Percentiles rank a stretch among this genome's conserved stretches.
phyloP scores from a whole-genome alignment of 257 asterid species.

The Ophiorrhiza pumila region DNA sequence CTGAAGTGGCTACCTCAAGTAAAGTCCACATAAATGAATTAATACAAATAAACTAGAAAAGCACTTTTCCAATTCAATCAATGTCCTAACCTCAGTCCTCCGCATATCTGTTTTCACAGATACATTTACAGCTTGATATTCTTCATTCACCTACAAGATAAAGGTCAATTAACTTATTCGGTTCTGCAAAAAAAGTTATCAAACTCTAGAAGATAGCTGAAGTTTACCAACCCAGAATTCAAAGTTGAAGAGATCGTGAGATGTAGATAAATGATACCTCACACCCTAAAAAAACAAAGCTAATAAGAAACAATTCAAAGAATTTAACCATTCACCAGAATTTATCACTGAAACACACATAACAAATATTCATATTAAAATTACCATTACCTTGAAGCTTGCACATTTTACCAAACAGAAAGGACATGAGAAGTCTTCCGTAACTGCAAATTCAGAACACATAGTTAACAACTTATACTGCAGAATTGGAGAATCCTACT shows the following conservation, averaged over 20 bases:
- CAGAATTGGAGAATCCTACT: background rate
- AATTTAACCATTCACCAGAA: background rate
- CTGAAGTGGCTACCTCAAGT: background rate
- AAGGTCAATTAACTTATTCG: slow-evolving; percentile 12
- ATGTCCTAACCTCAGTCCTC: slow-evolving; percentile 80
- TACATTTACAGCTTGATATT: slow-evolving; percentile 93
- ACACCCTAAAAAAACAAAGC: slow-evolving; percentile 58
- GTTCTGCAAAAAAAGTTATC: slow-evolving; percentile 7
- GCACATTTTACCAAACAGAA: slow-evolving; percentile 97
- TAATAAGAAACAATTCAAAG: slow-evolving; percentile 24
- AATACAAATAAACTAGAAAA: background rate
- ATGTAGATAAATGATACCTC: slow-evolving; percentile 73
- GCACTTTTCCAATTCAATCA: background rate
- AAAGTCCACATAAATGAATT: background rate
- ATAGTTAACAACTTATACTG: slow-evolving; percentile 29
- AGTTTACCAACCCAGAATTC: slow-evolving; percentile 94
- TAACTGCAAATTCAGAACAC: slow-evolving; percentile 54
- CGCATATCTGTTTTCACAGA: slow-evolving; percentile 74
- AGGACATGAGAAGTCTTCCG: slow-evolving; percentile 97
- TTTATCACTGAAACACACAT: background rate
- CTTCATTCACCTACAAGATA: slow-evolving; percentile 73
- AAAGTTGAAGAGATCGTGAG: slow-evolving; percentile 88
- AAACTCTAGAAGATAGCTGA: slow-evolving; percentile 15
- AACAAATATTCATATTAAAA: slow-evolving; percentile 19
- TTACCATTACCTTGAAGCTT: slow-evolving; percentile 71